Evolutionary conservation across 1,284 basidiomycete genomes (phyloP), one percentile per base, ranked within the genome.

Genomic region (Moniliophthora roreri): DNA sequence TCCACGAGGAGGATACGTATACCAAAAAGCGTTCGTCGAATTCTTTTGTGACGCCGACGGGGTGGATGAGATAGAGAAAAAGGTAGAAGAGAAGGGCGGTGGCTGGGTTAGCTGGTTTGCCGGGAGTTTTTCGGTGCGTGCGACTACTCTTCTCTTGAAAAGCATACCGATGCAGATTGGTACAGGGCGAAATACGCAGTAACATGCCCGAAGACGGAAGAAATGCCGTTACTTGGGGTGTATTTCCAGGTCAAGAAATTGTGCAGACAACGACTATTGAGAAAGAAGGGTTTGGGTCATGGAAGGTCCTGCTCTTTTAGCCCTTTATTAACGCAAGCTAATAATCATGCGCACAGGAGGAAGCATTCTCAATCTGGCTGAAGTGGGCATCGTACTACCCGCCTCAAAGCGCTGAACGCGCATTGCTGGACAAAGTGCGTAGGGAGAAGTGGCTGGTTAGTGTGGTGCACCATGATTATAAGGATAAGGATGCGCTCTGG

Each of bases 221-320:
- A 51, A 98, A 98, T 69, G 96, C 95, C 0, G 97, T 99, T 23
- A 99, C 97, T 0, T 99, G 96, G 97, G 96, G 96, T 57, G 91
- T 97, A 8, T 99, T 99, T 73, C 94, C 97, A 3, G 94, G 93
- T 0, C 89, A 95, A 66, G 97, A 99, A 71, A 90, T 99, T 54
- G 84, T 90, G 1, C 96, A 98, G 67, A 93, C 95, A 7, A 99
- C 97, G 0, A 98, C 99, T 62, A 98, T 99, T 50, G 97, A 98
- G 64, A 81, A 81, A 51, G 86, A 92, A 58, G 95, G 93, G 6
- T 98, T 98, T 76, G 69, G 93, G 37, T 86, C 91, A 0, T 97
- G 94, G 94, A 95, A 94, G 85, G 92, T 90, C 36, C 34, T 75
- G 62, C 32, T 15, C 16, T n/a, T 34, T 8, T 49, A 24, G 3